Conservation (phyloP, 495 filamentous ascomycete species). For the Penicillium macrosclerotiorum region DNA sequence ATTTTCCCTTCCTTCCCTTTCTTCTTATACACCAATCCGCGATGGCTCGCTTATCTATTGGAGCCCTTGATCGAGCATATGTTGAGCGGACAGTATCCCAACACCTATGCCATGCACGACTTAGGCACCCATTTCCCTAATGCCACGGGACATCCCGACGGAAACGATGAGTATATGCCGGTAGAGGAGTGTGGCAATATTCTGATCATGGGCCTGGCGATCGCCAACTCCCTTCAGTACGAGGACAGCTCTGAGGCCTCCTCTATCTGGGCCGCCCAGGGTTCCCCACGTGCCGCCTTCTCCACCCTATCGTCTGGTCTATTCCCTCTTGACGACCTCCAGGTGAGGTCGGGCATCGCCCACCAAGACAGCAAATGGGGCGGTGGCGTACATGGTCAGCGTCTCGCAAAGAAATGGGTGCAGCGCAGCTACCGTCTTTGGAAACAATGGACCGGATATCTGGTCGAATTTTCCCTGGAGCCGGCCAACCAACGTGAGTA, state of each 20-base stretch:
- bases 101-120: slow-evolving; percentile 91
- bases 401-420: slow-evolving; percentile 57
- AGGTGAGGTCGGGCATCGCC: slow-evolving; percentile 42
- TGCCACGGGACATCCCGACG: slow-evolving; percentile 84
- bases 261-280: slow-evolving; percentile 49
- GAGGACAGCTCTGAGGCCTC: slow-evolving; percentile 54
- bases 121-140: slow-evolving; percentile 88
- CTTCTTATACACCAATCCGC: slow-evolving; percentile 91
- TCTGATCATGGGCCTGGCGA: slow-evolving; percentile 86
- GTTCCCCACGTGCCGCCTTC: slow-evolving; percentile 14
- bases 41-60: slow-evolving; percentile 86
- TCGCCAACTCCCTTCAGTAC: slow-evolving; percentile 78
- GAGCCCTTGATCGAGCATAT: slow-evolving; percentile 91
- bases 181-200: slow-evolving; percentile 97
- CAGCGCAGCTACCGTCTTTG: slow-evolving; percentile 70
- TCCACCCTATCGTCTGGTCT: slow-evolving; percentile 21
- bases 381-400: slow-evolving; percentile 43
- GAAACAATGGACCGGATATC: slow-evolving; percentile 91
- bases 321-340: slow-evolving; percentile 45
- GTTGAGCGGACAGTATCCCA: slow-evolving; percentile 87
- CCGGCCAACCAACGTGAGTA: slow-evolving; percentile 74
- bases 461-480: slow-evolving; percentile 81
- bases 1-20: slow-evolving; percentile 96
- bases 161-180: slow-evolving; percentile 93
- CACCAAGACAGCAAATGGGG: slow-evolving; percentile 55